These are phyloP conservation scores for Colletotrichum lini DNA, from an alignment of 2,329 filamentous ascomycete species.

Conservation along the genomic window DNA sequence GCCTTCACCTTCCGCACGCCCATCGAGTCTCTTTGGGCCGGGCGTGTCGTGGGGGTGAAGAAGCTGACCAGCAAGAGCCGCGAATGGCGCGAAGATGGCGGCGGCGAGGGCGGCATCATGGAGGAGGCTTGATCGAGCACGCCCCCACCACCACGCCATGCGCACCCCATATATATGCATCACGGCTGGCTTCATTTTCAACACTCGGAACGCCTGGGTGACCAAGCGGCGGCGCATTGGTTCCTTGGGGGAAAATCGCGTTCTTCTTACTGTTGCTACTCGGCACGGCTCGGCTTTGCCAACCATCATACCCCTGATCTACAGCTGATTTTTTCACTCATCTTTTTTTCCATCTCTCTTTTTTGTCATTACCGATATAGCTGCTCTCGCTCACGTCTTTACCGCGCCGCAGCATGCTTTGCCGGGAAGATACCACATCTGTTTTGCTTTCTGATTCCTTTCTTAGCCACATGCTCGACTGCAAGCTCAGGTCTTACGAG, in stretches of 20 bases:
- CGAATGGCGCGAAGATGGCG: conserved; percentile 91
- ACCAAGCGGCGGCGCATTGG: conserved; percentile 34
- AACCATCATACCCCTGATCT: conserved; percentile 40
- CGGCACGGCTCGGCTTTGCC: conserved; percentile 34
- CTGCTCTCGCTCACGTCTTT: conserved; percentile 35
- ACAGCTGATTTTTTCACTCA: conserved; percentile 18
- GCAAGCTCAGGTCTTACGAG: conserved; percentile 12
- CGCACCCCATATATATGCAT: conserved; percentile 36
- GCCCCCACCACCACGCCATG: conserved; percentile 17
- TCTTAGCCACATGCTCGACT: conserved; percentile 14
- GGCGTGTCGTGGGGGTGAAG: conserved; percentile 84
- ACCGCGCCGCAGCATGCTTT: conserved; percentile 41
- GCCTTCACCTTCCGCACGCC: conserved; percentile 94
- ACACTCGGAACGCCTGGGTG: conserved; percentile 25
- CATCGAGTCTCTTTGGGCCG: conserved; percentile 91
- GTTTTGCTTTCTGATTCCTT: conserved; percentile 29
- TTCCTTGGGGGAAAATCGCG: conserved; percentile 19
- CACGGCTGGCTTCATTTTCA: conserved; percentile 24
- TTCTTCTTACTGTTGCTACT: conserved; percentile 34
- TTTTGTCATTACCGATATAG: conserved; percentile 32
- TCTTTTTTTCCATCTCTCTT: too few species aligned
- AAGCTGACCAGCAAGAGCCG: conserved; percentile 85
- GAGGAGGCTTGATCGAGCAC: conserved; percentile 66
- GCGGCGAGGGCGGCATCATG: conserved; percentile 77
- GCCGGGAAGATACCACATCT: conserved; percentile 42